These are phyloP conservation scores for Eragrostis tef DNA, from an alignment of 202 grass and related monocot genomes.

Conservation along the genomic window DNA sequence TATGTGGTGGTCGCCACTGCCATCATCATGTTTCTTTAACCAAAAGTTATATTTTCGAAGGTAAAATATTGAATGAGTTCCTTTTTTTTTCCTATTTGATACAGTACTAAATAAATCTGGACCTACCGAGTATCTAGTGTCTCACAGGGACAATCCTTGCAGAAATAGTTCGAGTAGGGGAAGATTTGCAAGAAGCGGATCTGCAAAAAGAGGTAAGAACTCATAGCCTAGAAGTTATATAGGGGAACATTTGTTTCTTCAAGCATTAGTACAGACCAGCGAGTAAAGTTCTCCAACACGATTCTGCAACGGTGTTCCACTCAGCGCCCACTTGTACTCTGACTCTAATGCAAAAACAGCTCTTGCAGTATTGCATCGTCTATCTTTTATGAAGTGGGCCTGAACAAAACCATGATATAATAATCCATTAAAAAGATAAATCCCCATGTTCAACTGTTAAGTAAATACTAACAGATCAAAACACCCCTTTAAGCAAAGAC, in stretches of 20 bases:
- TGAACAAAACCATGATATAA: constrained; percentile 47
- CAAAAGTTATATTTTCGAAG: constrained; percentile 18
- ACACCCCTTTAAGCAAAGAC: neutral
- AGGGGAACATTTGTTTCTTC: neutral
- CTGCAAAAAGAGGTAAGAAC: constrained; percentile 55
- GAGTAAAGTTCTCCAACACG: constrained; percentile 99
- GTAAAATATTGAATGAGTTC: neutral
- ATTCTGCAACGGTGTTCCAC: constrained; percentile 97
- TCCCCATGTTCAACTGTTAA: neutral
- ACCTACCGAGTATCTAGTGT: constrained; percentile 71
- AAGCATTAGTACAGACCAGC: constrained; percentile 59
- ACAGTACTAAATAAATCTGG: constrained; percentile 22
- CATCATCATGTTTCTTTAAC: constrained; percentile 16
- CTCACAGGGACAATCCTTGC: constrained; percentile 91
- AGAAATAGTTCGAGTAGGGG: constrained; percentile 88
- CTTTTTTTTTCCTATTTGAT: neutral
- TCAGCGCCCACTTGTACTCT: constrained; percentile 90
- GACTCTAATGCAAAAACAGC: constrained; percentile 87
- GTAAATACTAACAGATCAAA: neutral
- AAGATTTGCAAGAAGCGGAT: constrained; percentile 94
- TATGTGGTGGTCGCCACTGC: constrained; percentile 14
- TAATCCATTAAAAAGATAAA: constrained; percentile 11
- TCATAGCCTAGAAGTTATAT: constrained; percentile 41
- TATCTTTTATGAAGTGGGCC: constrained; percentile 98
- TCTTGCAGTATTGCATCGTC: constrained; percentile 80